phyloP scores from a whole-genome alignment of 2,329 filamentous ascomycete species.

The Epichloe glyceriae region DNA sequence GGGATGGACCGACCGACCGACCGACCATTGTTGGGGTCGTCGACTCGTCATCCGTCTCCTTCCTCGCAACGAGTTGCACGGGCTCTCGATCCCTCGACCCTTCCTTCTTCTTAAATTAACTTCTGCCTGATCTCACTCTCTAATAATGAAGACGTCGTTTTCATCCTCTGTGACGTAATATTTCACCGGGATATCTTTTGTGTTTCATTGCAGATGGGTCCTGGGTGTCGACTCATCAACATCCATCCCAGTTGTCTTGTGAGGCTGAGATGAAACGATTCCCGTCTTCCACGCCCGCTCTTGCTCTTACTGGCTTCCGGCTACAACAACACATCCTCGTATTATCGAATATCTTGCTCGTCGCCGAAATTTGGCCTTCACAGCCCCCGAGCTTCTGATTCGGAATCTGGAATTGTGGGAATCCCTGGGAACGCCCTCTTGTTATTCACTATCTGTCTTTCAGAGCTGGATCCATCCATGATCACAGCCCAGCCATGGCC shows the following conservation, averaged over 20 bases:
- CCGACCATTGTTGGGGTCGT: neutral
- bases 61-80: constrained; percentile 1
- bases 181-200: constrained; percentile 5
- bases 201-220: constrained; percentile 13
- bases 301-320: neutral
- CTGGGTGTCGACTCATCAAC: constrained; percentile 8
- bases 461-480: constrained; percentile 22
- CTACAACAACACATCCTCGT: constrained; percentile 3
- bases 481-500: constrained; percentile 33
- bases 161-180: constrained; percentile 1
- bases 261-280: constrained; percentile 9
- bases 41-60: constrained; percentile 3
- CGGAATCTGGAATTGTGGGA: neutral
- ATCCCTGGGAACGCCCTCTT: neutral
- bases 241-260: constrained; percentile 8
- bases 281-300: neutral
- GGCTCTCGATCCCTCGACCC: neutral
- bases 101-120: neutral
- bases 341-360: constrained; percentile 1
- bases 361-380: constrained; percentile 1
- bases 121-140: constrained; percentile 3
- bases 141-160: constrained; percentile 4
- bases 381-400: constrained; percentile 5
- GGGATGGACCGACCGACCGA: neutral
- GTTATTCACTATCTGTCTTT: neutral